Evolutionary conservation across 805 yeast genomes (phyloP).

Genomic region (Candida nitratophila): DNA sequence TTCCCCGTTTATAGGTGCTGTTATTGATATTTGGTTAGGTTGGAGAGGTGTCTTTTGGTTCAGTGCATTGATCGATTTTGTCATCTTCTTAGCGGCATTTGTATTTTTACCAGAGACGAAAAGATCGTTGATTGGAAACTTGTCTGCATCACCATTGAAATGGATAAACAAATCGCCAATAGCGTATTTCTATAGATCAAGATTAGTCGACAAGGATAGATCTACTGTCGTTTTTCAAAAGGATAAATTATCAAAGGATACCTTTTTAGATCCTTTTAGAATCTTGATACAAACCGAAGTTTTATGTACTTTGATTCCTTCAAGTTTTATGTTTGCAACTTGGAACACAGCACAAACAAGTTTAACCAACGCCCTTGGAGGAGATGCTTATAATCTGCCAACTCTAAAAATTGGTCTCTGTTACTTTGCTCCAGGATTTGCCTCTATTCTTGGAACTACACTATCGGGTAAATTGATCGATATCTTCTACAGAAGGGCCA

Average conservation of each 20-base stretch:
- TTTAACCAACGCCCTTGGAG: conserved; percentile 45
- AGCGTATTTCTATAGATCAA: conserved; percentile 18
- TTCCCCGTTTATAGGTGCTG: conserved; percentile 66
- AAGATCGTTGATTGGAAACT: conserved; percentile 68
- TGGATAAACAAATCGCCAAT: conserved; percentile 40
- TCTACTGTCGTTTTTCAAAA: conserved; percentile 11
- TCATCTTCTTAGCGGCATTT: conserved; percentile 26
- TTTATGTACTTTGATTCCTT: conserved; percentile 42
- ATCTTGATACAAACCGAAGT: conserved; percentile 23
- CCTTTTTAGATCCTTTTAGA: conserved; percentile 12
- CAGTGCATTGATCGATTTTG: conserved; percentile 56
- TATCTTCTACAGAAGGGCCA: conserved; percentile 34
- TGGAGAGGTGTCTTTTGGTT: conserved; percentile 85
- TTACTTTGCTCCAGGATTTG: conserved; percentile 69
- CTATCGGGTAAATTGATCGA: conserved; percentile 52
- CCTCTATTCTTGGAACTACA: conserved; percentile 56
- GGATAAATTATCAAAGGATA: conserved; percentile 16
- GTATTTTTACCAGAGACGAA: conserved; percentile 67
- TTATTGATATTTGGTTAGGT: conserved; percentile 42
- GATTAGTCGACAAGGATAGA: conserved; percentile 25
- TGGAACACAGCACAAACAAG: conserved; percentile 71
- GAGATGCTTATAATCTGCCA: conserved; percentile 38
- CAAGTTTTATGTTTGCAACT: conserved; percentile 55
- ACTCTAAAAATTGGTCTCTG: conserved; percentile 60
- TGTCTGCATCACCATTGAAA: conserved; percentile 47